Evolutionary conservation across 257 asterid genomes (phyloP).

Genomic region (Fraxinus excelsior): DNA sequence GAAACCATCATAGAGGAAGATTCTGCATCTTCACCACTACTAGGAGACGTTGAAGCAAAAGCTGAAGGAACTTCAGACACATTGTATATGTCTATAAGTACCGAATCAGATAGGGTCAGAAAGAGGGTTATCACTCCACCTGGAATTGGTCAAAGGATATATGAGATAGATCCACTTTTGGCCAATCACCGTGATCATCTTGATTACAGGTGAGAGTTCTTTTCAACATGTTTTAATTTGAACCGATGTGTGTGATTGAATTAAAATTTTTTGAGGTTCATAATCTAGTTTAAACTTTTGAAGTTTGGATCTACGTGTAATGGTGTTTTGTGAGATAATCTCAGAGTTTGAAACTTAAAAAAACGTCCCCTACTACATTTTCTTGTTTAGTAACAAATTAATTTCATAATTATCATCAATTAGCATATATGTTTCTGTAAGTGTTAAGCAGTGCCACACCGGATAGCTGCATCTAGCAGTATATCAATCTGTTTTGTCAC

Average conservation of each 20-base stretch:
- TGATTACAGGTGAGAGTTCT: slow-evolving; percentile 68
- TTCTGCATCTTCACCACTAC: slow-evolving; percentile 12
- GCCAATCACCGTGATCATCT: slow-evolving; percentile 68
- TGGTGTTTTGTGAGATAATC: neutral
- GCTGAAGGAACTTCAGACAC: slow-evolving; percentile 20
- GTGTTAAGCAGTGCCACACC: neutral
- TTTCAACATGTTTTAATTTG: neutral
- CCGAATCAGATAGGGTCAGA: slow-evolving; percentile 59
- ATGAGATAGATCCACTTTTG: slow-evolving; percentile 87
- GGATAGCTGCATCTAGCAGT: slow-evolving; percentile 18
- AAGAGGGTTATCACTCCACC: slow-evolving; percentile 70
- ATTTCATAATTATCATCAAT: slow-evolving; percentile 5
- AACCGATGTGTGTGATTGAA: neutral
- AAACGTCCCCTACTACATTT: neutral
- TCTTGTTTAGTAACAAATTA: slow-evolving; percentile 13
- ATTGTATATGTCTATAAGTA: slow-evolving; percentile 36
- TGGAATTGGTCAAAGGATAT: slow-evolving; percentile 81
- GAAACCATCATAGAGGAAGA: slow-evolving; percentile 32
- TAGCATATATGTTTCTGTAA: slow-evolving; percentile 1
- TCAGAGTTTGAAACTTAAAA: neutral
- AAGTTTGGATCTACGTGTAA: neutral
- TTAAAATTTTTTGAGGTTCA: slow-evolving; percentile 18
- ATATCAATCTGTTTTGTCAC: slow-evolving; percentile 13
- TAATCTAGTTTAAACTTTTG: neutral
- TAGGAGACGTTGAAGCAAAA: slow-evolving; percentile 17